Percentiles rank a stretch among this genome's conserved stretches.
These are phyloP conservation scores for Chlamydomonas incerta DNA, from an alignment of 139 green algal genomes.

Conservation along the genomic window DNA sequence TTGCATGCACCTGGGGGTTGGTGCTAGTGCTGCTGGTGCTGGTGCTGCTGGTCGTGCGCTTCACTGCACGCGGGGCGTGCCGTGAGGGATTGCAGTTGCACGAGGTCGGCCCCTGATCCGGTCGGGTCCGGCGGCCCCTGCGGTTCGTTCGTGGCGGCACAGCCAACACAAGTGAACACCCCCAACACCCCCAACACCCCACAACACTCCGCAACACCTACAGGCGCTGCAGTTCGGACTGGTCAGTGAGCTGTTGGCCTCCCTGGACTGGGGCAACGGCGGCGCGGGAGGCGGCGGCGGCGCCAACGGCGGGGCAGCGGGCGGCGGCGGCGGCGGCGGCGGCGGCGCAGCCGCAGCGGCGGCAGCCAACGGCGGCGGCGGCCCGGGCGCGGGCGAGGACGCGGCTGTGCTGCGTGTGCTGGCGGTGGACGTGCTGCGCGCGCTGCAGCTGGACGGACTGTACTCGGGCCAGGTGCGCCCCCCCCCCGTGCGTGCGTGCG, in stretches of 20 bases:
- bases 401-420: slow-evolving; percentile 77
- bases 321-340: background rate
- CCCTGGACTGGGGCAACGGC: slow-evolving; percentile 78
- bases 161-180: too few species aligned
- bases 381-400: slow-evolving; percentile 45
- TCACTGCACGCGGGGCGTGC: too few species aligned
- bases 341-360: background rate
- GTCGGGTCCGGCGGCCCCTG: too few species aligned
- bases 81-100: too few species aligned
- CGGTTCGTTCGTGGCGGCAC: too few species aligned
- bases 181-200: too few species aligned
- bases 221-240: slow-evolving; percentile 54
- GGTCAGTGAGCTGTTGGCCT: slow-evolving; percentile 62
- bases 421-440: slow-evolving; percentile 84
- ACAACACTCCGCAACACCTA: too few species aligned
- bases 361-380: slow-evolving; percentile 41
- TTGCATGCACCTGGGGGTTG: too few species aligned
- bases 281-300: background rate
- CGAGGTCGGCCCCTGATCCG: too few species aligned
- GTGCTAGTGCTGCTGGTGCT: too few species aligned
- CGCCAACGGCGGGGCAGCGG: background rate
- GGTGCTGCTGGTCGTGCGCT: too few species aligned
- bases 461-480: slow-evolving; percentile 52
- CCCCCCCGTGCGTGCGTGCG: too few species aligned
- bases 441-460: slow-evolving; percentile 68